Evolutionary conservation across 2,329 filamentous ascomycete genomes (phyloP).

Genomic region (Nothopassalora personata): DNA sequence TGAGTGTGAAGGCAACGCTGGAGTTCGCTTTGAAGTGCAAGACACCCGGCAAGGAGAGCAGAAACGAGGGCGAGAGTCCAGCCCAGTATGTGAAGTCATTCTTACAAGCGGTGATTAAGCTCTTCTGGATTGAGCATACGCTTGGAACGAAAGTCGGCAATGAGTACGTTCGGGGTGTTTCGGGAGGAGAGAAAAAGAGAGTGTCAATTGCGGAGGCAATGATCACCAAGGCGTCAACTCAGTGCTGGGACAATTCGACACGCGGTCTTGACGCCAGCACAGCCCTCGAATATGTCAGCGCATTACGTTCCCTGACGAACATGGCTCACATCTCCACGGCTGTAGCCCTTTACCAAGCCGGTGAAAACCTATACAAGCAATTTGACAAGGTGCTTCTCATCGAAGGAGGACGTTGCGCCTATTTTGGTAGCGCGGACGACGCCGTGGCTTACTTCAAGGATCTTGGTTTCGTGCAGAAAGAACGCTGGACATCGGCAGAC

Average conservation of each 20-base stretch:
- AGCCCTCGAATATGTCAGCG: conserved; percentile 65
- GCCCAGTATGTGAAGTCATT: conserved; percentile 53
- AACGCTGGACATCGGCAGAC: conserved; percentile 66
- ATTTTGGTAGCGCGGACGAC: conserved; percentile 58
- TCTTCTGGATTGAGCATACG: conserved; percentile 68
- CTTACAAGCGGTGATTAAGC: conserved; percentile 55
- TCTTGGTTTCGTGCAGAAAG: conserved; percentile 66
- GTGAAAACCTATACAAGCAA: conserved; percentile 61
- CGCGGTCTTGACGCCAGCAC: conserved; percentile 66
- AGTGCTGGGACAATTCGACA: conserved; percentile 75
- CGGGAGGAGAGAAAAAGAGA: conserved; percentile 69
- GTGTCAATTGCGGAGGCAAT: conserved; percentile 76
- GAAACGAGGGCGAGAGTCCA: conserved; percentile 53
- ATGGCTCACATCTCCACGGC: conserved; percentile 28
- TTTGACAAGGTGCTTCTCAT: conserved; percentile 65
- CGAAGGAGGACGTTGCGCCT: conserved; percentile 65
- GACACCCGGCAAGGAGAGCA: conserved; percentile 55
- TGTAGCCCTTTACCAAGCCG: conserved; percentile 69
- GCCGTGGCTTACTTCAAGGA: conserved; percentile 64
- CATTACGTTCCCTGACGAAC: conserved; percentile 59
- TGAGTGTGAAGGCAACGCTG: conserved; percentile 72
- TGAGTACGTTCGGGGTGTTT: conserved; percentile 68
- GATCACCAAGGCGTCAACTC: conserved; percentile 52
- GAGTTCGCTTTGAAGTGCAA: conserved; percentile 70
- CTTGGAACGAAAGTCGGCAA: conserved; percentile 69